Evolutionary conservation across 768 basidiomycete species (phyloP), one percentile per base, ranked within the genome.

Genomic region (Tylopilus plumbeoviolaceoides): DNA sequence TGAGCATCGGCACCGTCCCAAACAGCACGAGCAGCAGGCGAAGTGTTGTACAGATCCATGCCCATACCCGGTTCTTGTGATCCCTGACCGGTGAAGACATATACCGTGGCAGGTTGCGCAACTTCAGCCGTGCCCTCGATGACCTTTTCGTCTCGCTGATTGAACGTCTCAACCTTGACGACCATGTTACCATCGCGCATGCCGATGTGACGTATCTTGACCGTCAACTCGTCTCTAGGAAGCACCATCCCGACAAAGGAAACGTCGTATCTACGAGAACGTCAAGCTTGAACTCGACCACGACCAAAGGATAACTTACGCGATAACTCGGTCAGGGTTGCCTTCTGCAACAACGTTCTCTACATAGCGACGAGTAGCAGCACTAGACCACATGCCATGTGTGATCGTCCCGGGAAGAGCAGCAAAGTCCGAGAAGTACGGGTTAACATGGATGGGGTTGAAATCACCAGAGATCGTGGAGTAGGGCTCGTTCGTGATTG

Each of bases 41-140:
- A 98, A 58, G 71, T 81, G 67, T 83, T 88, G 79, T 98, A 99
- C 2, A 99, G 81, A 59, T 98, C 95, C 94, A 99, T 98, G 18
- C 97, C 97, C 97, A 99, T 98, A 18, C 95, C 93, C 43, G 87
- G 85, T 71, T 98, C 95, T 68, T 98, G 95, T 7, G 95, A 98
- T 50, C 95, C 95, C 68, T 98, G 95, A 28, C 95, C 95, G 38
- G 95, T 98, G 78, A 98, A 98, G 60, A 97, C 93, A 60, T 98
- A 98, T 31, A 91, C 92, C 6, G 94, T 95, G 17, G 82, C 79
- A 2, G 95, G 86, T 68, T 99, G 97, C 3, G 84, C 84, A 55
- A 98, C 93, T 69, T 98, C 93, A 3, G 95, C 92, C 14, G 89
- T 82, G 35, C 97, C 97, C 57, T 87, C 83, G 30, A 99, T 76